These are phyloP conservation scores for Clonostachys solani DNA, from an alignment of 2,329 filamentous ascomycete species.

Conservation along the genomic window DNA sequence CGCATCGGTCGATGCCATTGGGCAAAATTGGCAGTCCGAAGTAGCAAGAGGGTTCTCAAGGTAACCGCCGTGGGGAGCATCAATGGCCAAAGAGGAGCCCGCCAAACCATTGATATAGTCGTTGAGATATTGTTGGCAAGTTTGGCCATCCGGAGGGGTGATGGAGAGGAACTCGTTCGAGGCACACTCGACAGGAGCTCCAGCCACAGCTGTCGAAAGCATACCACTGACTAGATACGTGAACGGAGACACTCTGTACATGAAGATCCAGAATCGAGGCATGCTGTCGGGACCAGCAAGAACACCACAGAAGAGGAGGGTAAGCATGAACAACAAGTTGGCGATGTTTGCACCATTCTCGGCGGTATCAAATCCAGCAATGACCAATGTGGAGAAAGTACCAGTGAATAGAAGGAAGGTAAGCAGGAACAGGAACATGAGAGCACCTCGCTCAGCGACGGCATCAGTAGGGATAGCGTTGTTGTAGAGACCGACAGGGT, in stretches of 20 bases:
- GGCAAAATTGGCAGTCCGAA: constrained; percentile 50
- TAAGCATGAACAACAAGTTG: constrained; percentile 60
- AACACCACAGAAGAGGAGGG: constrained; percentile 45
- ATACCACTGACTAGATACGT: constrained; percentile 70
- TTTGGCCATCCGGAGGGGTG: constrained; percentile 46
- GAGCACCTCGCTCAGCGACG: constrained; percentile 64
- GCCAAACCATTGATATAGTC: constrained; percentile 40
- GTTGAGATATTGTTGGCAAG: constrained; percentile 51
- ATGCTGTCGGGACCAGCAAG: constrained; percentile 55
- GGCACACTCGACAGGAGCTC: constrained; percentile 56
- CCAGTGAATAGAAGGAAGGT: constrained; percentile 76
- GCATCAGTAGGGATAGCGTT: constrained; percentile 62
- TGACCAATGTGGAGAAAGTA: constrained; percentile 76
- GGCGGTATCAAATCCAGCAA: constrained; percentile 65
- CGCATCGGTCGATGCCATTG: constrained; percentile 43
- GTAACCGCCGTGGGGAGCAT: constrained; percentile 34
- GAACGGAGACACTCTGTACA: constrained; percentile 71
- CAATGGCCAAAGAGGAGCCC: neutral
- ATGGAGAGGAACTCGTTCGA: constrained; percentile 61
- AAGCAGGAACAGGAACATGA: constrained; percentile 75
- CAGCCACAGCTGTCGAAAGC: constrained; percentile 58
- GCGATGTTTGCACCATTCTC: constrained; percentile 65
- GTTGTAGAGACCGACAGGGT: constrained; percentile 71
- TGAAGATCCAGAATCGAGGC: constrained; percentile 75
- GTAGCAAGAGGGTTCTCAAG: constrained; percentile 44